phyloP scores from a whole-genome alignment of 2,329 filamentous ascomycete genomes.

The Hypoxylon sp. region DNA sequence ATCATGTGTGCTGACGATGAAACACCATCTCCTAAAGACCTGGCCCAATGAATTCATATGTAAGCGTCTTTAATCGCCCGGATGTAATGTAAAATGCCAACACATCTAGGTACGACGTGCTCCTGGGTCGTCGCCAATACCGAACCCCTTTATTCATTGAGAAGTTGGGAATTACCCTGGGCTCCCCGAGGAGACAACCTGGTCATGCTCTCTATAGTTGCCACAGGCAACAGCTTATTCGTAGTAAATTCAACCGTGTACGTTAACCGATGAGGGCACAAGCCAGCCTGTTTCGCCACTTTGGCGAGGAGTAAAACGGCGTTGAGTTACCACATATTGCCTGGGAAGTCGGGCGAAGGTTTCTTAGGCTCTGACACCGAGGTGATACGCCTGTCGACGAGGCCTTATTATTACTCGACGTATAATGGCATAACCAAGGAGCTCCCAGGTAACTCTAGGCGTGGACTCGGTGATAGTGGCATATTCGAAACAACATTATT shows the following conservation, averaged over 20 bases:
- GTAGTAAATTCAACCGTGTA: neutral
- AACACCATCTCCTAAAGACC: conserved; percentile 6
- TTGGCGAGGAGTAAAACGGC: no score
- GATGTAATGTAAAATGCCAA: no score
- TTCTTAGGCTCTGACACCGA: conserved; percentile 1
- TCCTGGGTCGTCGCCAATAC: no score
- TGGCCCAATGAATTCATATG: conserved; percentile 5
- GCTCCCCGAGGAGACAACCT: no score
- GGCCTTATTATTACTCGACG: neutral
- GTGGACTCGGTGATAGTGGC: conserved; percentile 7
- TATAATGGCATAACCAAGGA: conserved; percentile 1
- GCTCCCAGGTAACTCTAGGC: conserved; percentile 11
- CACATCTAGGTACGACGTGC: no score
- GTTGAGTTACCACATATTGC: conserved; percentile 2
- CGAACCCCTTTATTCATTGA: no score
- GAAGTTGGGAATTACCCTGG: no score
- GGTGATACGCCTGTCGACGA: conserved; percentile 4
- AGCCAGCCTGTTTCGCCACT: no score
- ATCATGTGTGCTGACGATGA: conserved; percentile 9
- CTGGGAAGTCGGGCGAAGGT: conserved; percentile 4
- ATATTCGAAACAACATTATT: conserved; percentile 22
- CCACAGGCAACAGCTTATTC: no score
- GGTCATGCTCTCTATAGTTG: no score
- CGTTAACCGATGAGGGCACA: no score
- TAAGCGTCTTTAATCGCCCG: no score